A percentile compares a stretch with the other conserved stretches of the same genome.
Conservation (phyloP, 805 yeast genomes). For the Wickerhamiella hasegawae region DNA sequence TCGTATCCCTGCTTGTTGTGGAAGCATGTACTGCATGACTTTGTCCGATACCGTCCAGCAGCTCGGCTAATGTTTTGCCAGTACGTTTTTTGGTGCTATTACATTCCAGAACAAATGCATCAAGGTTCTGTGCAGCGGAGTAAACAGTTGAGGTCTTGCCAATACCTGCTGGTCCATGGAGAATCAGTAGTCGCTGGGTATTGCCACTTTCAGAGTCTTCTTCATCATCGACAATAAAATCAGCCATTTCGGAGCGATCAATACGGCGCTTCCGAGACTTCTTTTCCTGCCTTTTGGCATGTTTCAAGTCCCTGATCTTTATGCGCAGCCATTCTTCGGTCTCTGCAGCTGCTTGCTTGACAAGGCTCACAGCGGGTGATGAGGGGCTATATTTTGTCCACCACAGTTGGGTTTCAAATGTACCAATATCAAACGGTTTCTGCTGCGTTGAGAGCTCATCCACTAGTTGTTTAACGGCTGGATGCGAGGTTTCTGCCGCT, state of each 20-base stretch:
- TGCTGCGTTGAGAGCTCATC: conserved; percentile 3
- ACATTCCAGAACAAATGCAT: conserved; percentile 67
- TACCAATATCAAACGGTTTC: conserved; percentile 16
- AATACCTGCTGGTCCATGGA: conserved; percentile 51
- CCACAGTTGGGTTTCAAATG: conserved; percentile 17
- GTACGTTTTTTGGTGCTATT: conserved; percentile 62
- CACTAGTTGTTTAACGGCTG: background rate
- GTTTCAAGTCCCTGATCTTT: conserved; percentile 4
- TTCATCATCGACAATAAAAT: background rate
- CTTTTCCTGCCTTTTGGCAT: background rate
- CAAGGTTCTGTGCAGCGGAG: conserved; percentile 43
- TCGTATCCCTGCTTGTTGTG: conserved; percentile 19
- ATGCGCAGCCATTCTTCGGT: conserved; percentile 7
- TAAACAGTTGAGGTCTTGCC: conserved; percentile 69
- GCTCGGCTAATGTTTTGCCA: conserved; percentile 48
- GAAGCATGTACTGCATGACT: conserved; percentile 52
- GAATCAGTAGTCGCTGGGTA: conserved; percentile 17
- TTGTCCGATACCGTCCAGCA: conserved; percentile 64
- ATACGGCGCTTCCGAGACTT: background rate
- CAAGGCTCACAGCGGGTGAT: conserved; percentile 1
- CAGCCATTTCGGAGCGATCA: conserved; percentile 2
- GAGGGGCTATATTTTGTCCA: conserved; percentile 15
- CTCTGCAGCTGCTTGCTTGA: conserved; percentile 1
- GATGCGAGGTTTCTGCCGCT: background rate
- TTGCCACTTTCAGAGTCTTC: background rate